phyloP scores from a whole-genome alignment of 768 basidiomycete genomes.

The Mycena metata region DNA sequence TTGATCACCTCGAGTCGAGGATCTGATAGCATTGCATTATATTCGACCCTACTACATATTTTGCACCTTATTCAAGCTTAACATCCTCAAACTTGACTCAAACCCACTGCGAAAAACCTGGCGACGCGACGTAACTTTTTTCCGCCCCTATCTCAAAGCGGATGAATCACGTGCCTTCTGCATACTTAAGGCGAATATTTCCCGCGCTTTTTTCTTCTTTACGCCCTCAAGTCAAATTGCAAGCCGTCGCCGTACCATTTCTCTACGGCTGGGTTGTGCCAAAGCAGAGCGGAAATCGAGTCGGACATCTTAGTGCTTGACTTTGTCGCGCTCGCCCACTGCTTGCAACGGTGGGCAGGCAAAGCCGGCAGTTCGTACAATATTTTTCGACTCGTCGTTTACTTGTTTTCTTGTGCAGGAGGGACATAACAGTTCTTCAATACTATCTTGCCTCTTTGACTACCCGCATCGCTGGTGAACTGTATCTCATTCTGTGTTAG shows the following conservation, averaged over 20 bases:
- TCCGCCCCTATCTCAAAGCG: conserved; percentile 10
- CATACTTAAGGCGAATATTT: neutral
- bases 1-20: too few relatives aligned
- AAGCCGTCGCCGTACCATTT: conserved; percentile 42
- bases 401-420: too few relatives aligned
- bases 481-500: too few relatives aligned
- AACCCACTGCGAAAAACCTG: too few relatives aligned
- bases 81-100: too few relatives aligned
- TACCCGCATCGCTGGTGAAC: too few relatives aligned
- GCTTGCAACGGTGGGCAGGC: conserved; percentile 42
- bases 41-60: too few relatives aligned
- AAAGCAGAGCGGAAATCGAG: conserved; percentile 55
- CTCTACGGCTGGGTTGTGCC: conserved; percentile 56
- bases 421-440: too few relatives aligned
- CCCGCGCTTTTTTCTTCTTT: conserved; percentile 41
- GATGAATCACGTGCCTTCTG: conserved; percentile 4
- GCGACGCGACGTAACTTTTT: too few relatives aligned
- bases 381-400: neutral
- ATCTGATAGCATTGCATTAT: too few relatives aligned
- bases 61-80: too few relatives aligned
- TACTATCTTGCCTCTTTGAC: too few relatives aligned
- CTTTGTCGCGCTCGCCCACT: conserved; percentile 44
- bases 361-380: conserved; percentile 57
- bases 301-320: conserved; percentile 56
- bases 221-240: conserved; percentile 65